Evolutionary conservation across 805 yeast species (phyloP), one percentile per base, ranked within the genome.

Genomic region (Metschnikowia vanudenii): DNA sequence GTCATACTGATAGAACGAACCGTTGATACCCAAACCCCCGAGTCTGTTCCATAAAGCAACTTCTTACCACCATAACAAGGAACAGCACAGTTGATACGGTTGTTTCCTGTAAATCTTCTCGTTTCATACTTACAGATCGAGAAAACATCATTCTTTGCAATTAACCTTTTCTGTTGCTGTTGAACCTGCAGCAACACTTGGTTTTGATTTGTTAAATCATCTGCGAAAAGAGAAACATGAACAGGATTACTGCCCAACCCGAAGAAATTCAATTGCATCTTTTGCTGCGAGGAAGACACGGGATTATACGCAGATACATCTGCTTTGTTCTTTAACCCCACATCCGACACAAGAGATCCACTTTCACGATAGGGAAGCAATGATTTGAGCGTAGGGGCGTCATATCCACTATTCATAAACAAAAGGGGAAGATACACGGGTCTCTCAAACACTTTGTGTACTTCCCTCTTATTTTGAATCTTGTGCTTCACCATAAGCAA

Each of bases 41-140:
- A 77, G 61, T 89, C 96, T 0, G 98, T 90, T 36, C 98, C 98
- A 60, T 88, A 91, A 30, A 94, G 64, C 53, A 91, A 69, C 61
- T 91, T 88, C 53, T 96, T 79, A 17, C 98, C 98, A 43, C 97
- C 97, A 61, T 94, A 96, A 64, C 88, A 85, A 29, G 97, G 96
- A 33, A 87, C 90, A 24, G 90, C 92, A 71, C 97, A 90, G 61
- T 88, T 90, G 57, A 92, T 87, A 50, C 85, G 80, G 60, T 91
- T 73, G 75, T 75, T 73, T 40, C 82, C 80, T 53, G 82, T 89
- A 65, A 91, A 91, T 58, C 81, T 81, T 50, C 85, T 75, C 19
- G 88, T 83, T 53, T 85, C 87, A 45, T 88, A 74, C 50, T 89
- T 85, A 14, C 84, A 81, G 52, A 85, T 70, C 1, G 94, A 83